Evolutionary conservation across 129 eudicot genomes (phyloP).

Genomic region (Cynara cardunculus): DNA sequence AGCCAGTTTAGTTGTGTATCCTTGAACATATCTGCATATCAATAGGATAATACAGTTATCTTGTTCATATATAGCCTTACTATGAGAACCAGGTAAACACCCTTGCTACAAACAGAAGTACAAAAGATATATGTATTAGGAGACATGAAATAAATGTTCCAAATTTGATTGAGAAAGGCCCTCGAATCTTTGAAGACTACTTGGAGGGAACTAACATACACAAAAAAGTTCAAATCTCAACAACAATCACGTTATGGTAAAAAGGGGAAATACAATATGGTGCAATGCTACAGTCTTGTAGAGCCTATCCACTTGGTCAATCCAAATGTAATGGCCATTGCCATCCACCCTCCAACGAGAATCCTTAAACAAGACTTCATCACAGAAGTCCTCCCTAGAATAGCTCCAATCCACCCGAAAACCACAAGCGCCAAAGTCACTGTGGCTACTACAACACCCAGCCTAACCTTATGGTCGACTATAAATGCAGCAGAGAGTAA

Average conservation of each 20-base stretch:
- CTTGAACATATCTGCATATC: neutral
- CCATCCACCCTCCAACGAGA: constrained; percentile 38
- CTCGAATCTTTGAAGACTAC: neutral
- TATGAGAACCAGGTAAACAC: neutral
- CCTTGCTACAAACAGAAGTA: neutral
- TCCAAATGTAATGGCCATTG: constrained; percentile 36
- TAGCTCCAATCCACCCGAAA: constrained; percentile 33
- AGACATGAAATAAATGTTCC: neutral
- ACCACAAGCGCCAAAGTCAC: constrained; percentile 30
- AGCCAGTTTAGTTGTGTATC: neutral
- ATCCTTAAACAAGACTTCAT: constrained; percentile 28
- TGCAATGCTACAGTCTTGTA: constrained; percentile 7
- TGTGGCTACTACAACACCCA: constrained; percentile 31
- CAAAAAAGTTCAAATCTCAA: neutral
- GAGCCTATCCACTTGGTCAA: constrained; percentile 36
- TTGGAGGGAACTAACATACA: neutral
- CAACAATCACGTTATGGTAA: neutral
- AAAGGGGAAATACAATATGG: neutral
- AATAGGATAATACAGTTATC: neutral
- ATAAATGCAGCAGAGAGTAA: constrained; percentile 37
- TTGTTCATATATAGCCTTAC: neutral
- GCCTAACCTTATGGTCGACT: constrained; percentile 18
- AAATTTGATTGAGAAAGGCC: neutral
- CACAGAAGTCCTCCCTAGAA: constrained; percentile 27
- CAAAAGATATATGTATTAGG: neutral